Evolutionary conservation across 2,329 filamentous ascomycete genomes (phyloP).

Genomic region (Botrytis fabae): DNA sequence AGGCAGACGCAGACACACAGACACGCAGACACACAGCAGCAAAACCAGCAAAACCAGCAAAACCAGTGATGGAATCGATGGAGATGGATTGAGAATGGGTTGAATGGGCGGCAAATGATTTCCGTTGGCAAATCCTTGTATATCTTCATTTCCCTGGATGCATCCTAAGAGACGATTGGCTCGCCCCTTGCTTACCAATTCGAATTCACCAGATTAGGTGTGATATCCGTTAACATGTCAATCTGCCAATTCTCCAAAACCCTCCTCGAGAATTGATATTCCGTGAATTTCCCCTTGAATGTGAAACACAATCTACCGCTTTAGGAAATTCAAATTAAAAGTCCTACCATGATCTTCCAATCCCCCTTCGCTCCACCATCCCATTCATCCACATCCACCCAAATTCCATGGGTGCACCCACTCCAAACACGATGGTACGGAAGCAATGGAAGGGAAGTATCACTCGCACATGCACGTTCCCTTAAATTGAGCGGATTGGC

Average conservation of each 20-base stretch:
- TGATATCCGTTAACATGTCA: neutral
- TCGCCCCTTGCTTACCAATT: neutral
- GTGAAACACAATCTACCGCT: neutral
- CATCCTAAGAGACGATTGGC: neutral
- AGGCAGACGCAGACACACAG: neutral
- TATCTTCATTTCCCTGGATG: neutral
- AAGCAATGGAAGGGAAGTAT: slow-evolving; percentile 3
- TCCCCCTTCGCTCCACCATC: neutral
- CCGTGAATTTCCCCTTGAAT: slow-evolving; percentile 9
- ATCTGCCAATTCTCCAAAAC: slow-evolving; percentile 4
- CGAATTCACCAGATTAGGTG: neutral
- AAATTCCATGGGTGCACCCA: neutral
- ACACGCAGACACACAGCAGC: neutral
- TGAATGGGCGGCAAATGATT: slow-evolving; percentile 7
- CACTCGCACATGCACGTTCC: neutral
- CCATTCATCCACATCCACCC: neutral
- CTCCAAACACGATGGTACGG: neutral
- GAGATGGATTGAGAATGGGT: neutral
- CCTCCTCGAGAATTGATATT: neutral
- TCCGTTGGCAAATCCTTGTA: neutral
- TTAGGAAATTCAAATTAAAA: neutral
- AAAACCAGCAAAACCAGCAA: neutral
- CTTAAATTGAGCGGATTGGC: slow-evolving; percentile 3
- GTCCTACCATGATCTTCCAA: neutral
- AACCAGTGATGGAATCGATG: neutral